Base-by-base conservation (phyloP, 768 basidiomycete species). In the Macrocybe gigantea region DNA sequence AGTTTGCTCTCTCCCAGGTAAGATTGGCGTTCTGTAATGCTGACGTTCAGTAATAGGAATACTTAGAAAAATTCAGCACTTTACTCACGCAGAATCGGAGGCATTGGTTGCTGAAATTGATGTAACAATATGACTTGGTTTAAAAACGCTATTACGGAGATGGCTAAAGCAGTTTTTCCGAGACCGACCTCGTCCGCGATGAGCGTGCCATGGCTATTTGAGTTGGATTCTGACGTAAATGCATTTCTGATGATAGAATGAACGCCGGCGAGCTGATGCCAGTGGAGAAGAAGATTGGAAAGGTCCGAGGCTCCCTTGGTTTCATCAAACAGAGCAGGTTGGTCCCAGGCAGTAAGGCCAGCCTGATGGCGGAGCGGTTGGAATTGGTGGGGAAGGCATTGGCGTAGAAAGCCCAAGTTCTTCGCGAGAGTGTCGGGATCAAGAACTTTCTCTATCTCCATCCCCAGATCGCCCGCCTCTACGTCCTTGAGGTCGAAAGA, bases 111-210 rank as follows among this genome's bases (percentile, higher is more conserved):
- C 3, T 35, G 15, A 7, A 14, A 41, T 30, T 48, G 13, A 35
- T 53, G 50, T 2, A 50, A 15, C 12, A 5, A 38, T 30, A 56
- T 48, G 6, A 33, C 38, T 12, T 53, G 41, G 14, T 49, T 53
- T 0, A 64, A 41, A 40, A 61, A 60, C 0, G 56, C 59, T 3
- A 64, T 48, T 1, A 58, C 14, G 0, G 55, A 32, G 2, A 57
- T 38, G 0, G 60, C 38, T 31, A 60, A 60, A 5, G 56, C 50
- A 0, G 65, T 68, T 42, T 69, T 69, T 0, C 65, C 64, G 0
- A 67, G 54, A 0, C 68, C 64, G 5, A 69, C 66, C 10, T 64
- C 60, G 36, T 67, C 61, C 2, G 56, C 52, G 7, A 65, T 22
- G 7, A 64, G 57, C 2, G 56, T 46, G 0, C 64, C 62, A 12